Evolutionary conservation across 371 early-diverging fungal genomes (phyloP).

Genomic region (Mucor sp.): DNA sequence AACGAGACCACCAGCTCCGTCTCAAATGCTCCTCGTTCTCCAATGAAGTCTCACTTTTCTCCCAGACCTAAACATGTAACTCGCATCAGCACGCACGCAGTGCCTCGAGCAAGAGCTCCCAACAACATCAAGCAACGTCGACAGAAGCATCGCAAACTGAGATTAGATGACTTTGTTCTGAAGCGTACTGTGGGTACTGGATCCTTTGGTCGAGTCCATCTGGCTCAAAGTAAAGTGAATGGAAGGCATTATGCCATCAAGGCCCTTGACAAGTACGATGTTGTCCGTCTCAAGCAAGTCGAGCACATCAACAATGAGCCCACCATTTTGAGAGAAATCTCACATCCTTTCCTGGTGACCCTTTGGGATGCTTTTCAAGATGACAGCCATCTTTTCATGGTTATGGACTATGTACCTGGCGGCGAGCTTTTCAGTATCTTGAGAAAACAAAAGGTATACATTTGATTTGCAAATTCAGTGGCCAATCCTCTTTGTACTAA

Average conservation of each 20-base stretch:
- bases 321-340: conserved; percentile 77
- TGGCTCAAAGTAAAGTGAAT: conserved; percentile 51
- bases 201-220: conserved; percentile 70
- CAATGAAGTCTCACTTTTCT: conserved; percentile 14
- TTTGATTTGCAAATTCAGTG: conserved; percentile 26
- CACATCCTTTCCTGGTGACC: conserved; percentile 91
- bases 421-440: conserved; percentile 91
- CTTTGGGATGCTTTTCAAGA: conserved; percentile 92
- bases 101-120: conserved; percentile 16
- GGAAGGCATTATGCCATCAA: conserved; percentile 86
- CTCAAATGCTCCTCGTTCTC: conserved; percentile 17
- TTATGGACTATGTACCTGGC: conserved; percentile 96
- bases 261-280: conserved; percentile 88
- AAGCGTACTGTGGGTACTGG: conserved; percentile 72
- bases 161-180: conserved; percentile 36
- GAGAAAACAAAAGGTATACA: conserved; percentile 62
- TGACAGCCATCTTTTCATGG: conserved; percentile 87
- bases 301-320: conserved; percentile 90
- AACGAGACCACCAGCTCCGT: conserved; percentile 5
- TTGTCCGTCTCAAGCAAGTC: conserved; percentile 93
- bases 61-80: conserved; percentile 20
- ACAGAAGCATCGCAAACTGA: conserved; percentile 22
- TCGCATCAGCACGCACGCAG: conserved; percentile 22
- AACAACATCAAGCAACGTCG: conserved; percentile 13
- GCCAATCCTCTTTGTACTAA: neutral